Conservation (phyloP, 139 green algal species). For the Micractinium conductrix region DNA sequence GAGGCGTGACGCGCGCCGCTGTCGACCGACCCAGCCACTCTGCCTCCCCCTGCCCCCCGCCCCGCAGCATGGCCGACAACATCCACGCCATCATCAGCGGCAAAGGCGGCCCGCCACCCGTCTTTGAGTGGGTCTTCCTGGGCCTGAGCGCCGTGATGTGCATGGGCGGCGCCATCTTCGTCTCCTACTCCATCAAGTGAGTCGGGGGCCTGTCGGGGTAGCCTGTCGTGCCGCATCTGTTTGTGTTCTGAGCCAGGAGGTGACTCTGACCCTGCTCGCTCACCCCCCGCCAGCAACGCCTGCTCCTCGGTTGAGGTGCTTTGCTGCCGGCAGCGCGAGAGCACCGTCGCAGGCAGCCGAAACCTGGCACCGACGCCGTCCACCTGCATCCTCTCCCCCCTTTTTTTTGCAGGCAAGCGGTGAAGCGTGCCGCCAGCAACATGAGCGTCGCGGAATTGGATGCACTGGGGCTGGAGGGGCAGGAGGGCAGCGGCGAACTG, state of each 20-base stretch:
- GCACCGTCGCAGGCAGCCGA: too few relatives aligned
- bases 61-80: conserved; percentile 39
- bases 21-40: background rate
- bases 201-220: too few relatives aligned
- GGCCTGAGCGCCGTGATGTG: conserved; percentile 44
- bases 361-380: too few relatives aligned
- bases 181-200: conserved; percentile 42
- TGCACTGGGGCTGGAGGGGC: background rate
- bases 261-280: too few relatives aligned
- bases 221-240: too few relatives aligned
- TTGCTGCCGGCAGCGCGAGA: too few relatives aligned
- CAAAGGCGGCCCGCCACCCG: conserved; percentile 5
- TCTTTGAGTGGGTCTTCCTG: conserved; percentile 51
- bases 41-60: background rate
- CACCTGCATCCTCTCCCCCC: too few relatives aligned
- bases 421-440: conserved; percentile 7
- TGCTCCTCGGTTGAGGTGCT: too few relatives aligned
- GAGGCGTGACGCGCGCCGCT: too few relatives aligned
- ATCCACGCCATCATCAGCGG: conserved; percentile 48
- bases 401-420: conserved; percentile 32
- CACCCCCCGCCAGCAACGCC: too few relatives aligned
- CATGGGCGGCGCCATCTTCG: conserved; percentile 44
- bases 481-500: background rate
- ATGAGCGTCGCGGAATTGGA: background rate
- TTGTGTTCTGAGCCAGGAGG: too few relatives aligned